Base-by-base conservation (phyloP, 257 asterid genomes). In the Nicotiana knightiana region DNA sequence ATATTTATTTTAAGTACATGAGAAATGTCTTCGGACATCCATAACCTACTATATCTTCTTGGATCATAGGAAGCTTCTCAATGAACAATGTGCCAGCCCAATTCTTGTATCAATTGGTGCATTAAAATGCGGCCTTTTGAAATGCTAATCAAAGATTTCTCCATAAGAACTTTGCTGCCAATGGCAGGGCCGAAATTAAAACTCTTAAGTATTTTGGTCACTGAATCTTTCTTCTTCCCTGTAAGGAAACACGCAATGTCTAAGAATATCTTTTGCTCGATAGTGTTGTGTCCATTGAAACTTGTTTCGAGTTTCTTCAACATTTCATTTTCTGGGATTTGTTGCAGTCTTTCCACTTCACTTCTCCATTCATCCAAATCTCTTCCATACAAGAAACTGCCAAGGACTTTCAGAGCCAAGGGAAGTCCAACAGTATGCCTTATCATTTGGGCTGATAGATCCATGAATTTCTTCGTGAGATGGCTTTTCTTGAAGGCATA, bases 231-330 rank as follows among this genome's bases (percentile, higher is more conserved):
- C 54, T 61, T 77, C 67, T 66, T 68, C 10, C 84, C 39, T 68
- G 21, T n/a, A 37, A 70, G 55, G 26, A 67, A 81, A 33, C 80
- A 81, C 4, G 79, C 84, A 68, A 81, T 81, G 15, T 81, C 80
- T 21, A 81, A 17, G 65, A 81, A 81, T 30, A 68, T 53, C 1
- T 68, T 57, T 70, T 68, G 55, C 2, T 54, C 68, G 33, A 13
- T 26, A 4, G 8, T 12, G 6, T 67, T 3, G 21, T 68, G 79
- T 0, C 70, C 30, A 11, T 1, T 59, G 46, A 81, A 81, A 35
- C 84, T 6, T 10, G 15, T 5, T 24, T 32, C 11, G 6, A 81
- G 68, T 32, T 67, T 81, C 16, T 67, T 7, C 15, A 4, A 58
- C 1, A 81, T 24, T 18, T 4, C 5, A 2, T 37, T 10, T 57